Evolutionary conservation across 306 rosid genomes (phyloP), one percentile per base, ranked within the genome.

Genomic region (Vigna radiata): DNA sequence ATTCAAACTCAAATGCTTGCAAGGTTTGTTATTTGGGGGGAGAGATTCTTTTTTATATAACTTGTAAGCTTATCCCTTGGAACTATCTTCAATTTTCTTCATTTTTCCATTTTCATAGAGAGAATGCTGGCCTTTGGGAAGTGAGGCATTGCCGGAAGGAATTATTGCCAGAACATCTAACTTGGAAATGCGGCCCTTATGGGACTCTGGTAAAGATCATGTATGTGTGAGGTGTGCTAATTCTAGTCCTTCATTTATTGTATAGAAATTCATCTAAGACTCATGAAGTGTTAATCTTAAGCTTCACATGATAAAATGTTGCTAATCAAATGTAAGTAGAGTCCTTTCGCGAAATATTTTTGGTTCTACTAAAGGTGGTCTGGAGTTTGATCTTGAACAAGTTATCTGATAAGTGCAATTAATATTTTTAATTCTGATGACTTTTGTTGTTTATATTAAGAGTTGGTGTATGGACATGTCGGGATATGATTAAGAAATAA

Each of bases 141-240:
- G 85, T 48, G 88, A 89, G 75, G 75, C 87, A 11, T 84, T 95
- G 70, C 98, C 98, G 43, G 73, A 79, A 86, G 97, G 91, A 80
- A 87, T 95, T 67, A 56, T 95, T 56, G 78, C 86, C 66, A 71
- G 71, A 78, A 90, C 92, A 56, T 86, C 97, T 23, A 81, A 89
- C 89, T 82, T 95, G 86, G 91, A 89, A 79, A 81, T 90, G 89
- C 88, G 85, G 59, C 97, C 93, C 8, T 79, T 92, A 63, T 95
- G 98, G 98, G 88, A 84, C 49, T 77, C 81, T 46, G 43, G 54
- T 63, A 8, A 17, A 50, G 67, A 83, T 53, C 63, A 79, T 75
- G 82, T 78, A 79, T 23, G 70, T 80, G 46, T 48, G 68, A 16
- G 63, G 36, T 6, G 17, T 48, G 65, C 46, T 11, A 64, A 10